phyloP scores from a whole-genome alignment of 768 basidiomycete genomes.

The Hortiboletus flavorubellus region DNA sequence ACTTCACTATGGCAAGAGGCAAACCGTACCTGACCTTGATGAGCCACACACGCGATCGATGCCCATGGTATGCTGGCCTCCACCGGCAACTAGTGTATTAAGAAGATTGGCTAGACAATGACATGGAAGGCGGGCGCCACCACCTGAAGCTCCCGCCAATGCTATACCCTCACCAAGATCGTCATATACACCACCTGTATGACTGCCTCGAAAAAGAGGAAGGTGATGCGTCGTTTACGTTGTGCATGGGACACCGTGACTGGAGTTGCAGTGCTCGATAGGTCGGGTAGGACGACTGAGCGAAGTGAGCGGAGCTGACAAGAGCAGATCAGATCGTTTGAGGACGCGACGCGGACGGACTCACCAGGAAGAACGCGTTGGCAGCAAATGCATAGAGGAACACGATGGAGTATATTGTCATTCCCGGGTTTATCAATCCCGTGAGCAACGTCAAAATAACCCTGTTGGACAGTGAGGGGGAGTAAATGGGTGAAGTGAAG shows the following conservation, averaged over 20 bases:
- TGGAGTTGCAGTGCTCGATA: constrained; percentile 40
- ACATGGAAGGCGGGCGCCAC: background rate
- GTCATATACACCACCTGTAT: constrained; percentile 85
- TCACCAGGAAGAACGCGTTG: constrained; percentile 90
- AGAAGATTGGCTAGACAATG: background rate
- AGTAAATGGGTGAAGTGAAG: background rate
- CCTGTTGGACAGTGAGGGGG: constrained; percentile 37
- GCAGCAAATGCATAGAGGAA: constrained; percentile 87
- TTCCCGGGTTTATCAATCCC: constrained; percentile 59
- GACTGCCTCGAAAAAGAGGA: constrained; percentile 84
- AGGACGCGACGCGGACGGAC: constrained; percentile 20
- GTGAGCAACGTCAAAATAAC: constrained; percentile 81
- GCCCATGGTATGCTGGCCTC: background rate
- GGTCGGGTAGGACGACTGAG: constrained; percentile 85
- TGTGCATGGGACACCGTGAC: constrained; percentile 74
- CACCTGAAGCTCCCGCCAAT: background rate
- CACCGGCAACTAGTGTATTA: constrained; percentile 4
- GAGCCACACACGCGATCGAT: background rate
- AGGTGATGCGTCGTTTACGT: constrained; percentile 80
- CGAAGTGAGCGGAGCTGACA: constrained; percentile 88
- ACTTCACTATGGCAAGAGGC: too few relatives aligned
- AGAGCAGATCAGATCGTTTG: background rate
- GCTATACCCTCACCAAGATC: constrained; percentile 62
- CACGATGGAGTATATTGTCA: constrained; percentile 60
- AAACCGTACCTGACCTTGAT: too few relatives aligned